These are phyloP conservation scores for Monosporascus cannonballus DNA, from an alignment of 2,329 filamentous ascomycete species.

Conservation along the genomic window DNA sequence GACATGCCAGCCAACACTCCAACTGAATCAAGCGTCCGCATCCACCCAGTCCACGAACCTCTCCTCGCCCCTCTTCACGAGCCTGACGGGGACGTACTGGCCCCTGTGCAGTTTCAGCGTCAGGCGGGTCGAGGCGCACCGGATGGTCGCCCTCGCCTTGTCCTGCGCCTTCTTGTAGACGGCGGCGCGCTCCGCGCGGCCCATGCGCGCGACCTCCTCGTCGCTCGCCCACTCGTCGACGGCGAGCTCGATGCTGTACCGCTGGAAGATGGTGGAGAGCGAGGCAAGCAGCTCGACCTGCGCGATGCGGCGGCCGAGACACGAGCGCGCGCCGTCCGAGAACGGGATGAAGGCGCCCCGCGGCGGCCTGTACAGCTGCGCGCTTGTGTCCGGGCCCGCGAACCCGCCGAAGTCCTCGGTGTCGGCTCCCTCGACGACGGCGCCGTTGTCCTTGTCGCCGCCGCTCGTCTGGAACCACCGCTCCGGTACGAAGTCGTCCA, in stretches of 20 bases:
- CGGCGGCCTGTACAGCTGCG: constrained; percentile 53
- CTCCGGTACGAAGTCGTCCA: constrained; percentile 65
- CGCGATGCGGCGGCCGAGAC: constrained; percentile 52
- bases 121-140: constrained; percentile 54
- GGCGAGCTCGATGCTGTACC: constrained; percentile 64
- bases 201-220: constrained; percentile 48
- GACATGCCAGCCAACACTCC: neutral
- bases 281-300: constrained; percentile 53
- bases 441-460: constrained; percentile 1
- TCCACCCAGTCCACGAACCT: constrained; percentile 46
- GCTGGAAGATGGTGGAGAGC: constrained; percentile 48
- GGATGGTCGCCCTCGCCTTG: constrained; percentile 46
- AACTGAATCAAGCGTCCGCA: neutral
- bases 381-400: constrained; percentile 54
- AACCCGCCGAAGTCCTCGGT: constrained; percentile 53
- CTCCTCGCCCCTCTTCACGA: constrained; percentile 66
- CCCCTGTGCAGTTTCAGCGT: constrained; percentile 64
- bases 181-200: constrained; percentile 34
- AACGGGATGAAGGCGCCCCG: constrained; percentile 54
- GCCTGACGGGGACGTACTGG: constrained; percentile 55
- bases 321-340: constrained; percentile 51
- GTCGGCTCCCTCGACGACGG: constrained; percentile 26
- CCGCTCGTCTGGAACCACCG: constrained; percentile 55
- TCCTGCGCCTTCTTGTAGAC: constrained; percentile 58
- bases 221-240: constrained; percentile 53